A percentile compares a stretch with the other conserved stretches of the same genome.
Evolutionary conservation across 2,329 filamentous ascomycete genomes (phyloP).

Genomic region (Endocalyx cinctus): DNA sequence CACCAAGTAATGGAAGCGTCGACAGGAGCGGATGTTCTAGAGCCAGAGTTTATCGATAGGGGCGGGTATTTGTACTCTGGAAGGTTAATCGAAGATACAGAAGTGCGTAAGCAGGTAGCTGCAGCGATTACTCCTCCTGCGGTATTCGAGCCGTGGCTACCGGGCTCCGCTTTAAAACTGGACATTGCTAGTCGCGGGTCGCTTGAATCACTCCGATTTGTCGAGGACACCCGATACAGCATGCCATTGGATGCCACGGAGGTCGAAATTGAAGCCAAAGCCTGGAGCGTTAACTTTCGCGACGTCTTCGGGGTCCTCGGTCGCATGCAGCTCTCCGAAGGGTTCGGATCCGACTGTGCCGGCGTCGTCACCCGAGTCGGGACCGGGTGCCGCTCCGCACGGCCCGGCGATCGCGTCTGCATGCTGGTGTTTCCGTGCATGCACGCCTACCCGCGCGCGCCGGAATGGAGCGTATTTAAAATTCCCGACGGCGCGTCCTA

Average conservation of each 20-base stretch:
- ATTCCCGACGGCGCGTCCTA: neutral
- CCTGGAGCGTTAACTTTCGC: conserved; percentile 8
- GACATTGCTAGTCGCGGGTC: conserved; percentile 5
- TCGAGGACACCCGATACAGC: conserved; percentile 5
- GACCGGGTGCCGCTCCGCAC: neutral
- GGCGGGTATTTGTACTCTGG: too few relatives aligned
- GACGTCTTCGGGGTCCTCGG: conserved; percentile 8
- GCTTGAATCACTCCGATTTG: conserved; percentile 13
- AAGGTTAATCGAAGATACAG: too few relatives aligned
- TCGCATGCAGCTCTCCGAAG: neutral
- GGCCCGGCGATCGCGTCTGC: conserved; percentile 1
- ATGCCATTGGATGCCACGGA: conserved; percentile 7
- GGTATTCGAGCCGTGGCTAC: conserved; percentile 4
- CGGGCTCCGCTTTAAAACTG: conserved; percentile 6
- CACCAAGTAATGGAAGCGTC: too few relatives aligned
- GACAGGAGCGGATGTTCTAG: too few relatives aligned
- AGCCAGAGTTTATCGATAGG: too few relatives aligned
- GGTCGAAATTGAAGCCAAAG: conserved; percentile 13
- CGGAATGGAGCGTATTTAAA: neutral
- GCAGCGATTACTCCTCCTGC: too few relatives aligned
- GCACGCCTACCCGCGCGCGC: neutral
- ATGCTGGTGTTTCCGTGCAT: neutral
- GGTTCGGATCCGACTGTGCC: conserved; percentile 8
- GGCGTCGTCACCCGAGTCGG: conserved; percentile 3
- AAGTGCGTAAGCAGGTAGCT: too few relatives aligned